Evolutionary conservation across 1,139 yeast species (phyloP).

Genomic region (Suhomyces anneliseae): DNA sequence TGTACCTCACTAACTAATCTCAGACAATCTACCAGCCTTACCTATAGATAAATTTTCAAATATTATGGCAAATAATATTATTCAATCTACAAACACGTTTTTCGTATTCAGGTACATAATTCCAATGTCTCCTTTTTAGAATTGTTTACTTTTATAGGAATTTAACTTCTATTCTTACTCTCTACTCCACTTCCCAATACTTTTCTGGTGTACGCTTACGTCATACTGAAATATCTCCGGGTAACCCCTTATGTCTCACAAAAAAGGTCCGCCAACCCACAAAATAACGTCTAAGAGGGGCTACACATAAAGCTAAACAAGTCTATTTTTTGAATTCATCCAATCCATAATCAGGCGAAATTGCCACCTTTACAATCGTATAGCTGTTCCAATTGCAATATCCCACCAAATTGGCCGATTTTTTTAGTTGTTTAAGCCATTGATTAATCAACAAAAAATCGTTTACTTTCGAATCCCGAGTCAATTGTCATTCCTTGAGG

Average conservation of each 20-base stretch:
- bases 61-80: no score
- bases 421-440: not conserved
- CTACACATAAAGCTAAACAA: slow-evolving; percentile 1
- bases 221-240: slow-evolving; percentile 4
- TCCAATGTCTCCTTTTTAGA: no score
- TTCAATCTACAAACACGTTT: no score
- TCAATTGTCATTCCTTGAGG: not conserved
- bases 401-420: not conserved
- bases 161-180: no score
- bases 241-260: slow-evolving; percentile 5
- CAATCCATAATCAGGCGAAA: no score
- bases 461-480: not conserved
- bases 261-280: slow-evolving; percentile 3
- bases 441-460: not conserved
- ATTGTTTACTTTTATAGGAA: no score
- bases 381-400: not conserved
- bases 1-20: no score
- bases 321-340: not conserved
- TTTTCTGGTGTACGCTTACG: not conserved
- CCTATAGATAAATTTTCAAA: no score
- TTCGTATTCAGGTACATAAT: no score
- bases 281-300: slow-evolving; percentile 3
- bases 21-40: no score
- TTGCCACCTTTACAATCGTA: no score
- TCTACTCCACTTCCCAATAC: not conserved